Percentiles rank a stretch among this genome's conserved stretches.
Evolutionary conservation across 768 basidiomycete genomes (phyloP).

Genomic region (Lactifluus subvellereus): DNA sequence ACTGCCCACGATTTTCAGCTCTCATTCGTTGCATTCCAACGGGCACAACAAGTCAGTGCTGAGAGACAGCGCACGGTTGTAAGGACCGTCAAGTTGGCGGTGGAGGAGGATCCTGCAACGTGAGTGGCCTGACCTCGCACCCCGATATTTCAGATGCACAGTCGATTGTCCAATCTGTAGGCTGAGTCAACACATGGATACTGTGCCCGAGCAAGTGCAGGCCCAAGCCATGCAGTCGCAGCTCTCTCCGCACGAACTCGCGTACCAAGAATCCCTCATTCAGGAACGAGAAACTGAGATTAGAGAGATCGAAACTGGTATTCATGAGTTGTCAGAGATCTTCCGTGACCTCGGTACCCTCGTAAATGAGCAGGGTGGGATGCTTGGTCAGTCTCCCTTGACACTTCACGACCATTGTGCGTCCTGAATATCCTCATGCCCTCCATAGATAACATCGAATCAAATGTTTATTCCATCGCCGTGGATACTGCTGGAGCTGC

Average conservation of each 20-base stretch:
- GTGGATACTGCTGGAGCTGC: slow-evolving; percentile 77
- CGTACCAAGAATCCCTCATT: slow-evolving; percentile 92
- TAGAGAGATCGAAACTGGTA: slow-evolving; percentile 92
- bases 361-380: slow-evolving; percentile 88
- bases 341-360: slow-evolving; percentile 94
- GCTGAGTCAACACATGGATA: slow-evolving; percentile 22
- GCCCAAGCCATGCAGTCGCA: slow-evolving; percentile 64
- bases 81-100: slow-evolving; percentile 74
- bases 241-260: slow-evolving; percentile 86
- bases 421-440: neutral
- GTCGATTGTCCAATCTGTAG: neutral
- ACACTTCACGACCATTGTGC: no score
- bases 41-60: slow-evolving; percentile 83
- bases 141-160: neutral
- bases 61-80: slow-evolving; percentile 88
- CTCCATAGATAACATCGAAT: slow-evolving; percentile 83
- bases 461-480: slow-evolving; percentile 83
- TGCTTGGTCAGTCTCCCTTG: slow-evolving; percentile 68
- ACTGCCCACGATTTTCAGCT: slow-evolving; percentile 89
- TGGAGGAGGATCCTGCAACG: slow-evolving; percentile 60
- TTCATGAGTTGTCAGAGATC: slow-evolving; percentile 93
- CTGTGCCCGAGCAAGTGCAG: slow-evolving; percentile 57
- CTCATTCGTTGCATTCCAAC: slow-evolving; percentile 87
- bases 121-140: slow-evolving; percentile 22
- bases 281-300: slow-evolving; percentile 94